Conservation (phyloP, 768 basidiomycete genomes). For the Lentinula sp. region DNA sequence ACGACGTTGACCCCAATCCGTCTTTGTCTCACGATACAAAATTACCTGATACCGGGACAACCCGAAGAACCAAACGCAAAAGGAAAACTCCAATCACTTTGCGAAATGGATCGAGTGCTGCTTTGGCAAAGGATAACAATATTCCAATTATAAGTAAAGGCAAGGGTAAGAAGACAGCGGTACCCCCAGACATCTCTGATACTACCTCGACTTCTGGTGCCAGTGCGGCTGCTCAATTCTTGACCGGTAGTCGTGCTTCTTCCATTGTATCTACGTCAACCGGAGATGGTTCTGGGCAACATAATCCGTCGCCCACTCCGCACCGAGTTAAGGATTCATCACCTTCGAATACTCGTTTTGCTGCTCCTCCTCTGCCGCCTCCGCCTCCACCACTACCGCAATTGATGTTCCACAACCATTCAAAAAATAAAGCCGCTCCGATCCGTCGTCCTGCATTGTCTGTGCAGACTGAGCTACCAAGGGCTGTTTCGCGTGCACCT, state of each 20-base stretch:
- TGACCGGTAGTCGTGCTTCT: conserved; percentile 32
- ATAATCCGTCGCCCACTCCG: conserved; percentile 26
- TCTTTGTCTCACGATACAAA: neutral
- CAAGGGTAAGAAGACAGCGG: conserved; percentile 21
- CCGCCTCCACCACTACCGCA: conserved; percentile 14
- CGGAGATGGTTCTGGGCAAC: conserved; percentile 16
- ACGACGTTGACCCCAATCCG: neutral
- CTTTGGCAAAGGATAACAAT: neutral
- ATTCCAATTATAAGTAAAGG: conserved; percentile 20
- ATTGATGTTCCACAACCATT: conserved; percentile 17
- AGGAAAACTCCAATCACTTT: conserved; percentile 9
- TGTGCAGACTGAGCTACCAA: conserved; percentile 5
- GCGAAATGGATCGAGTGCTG: neutral
- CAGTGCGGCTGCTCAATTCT: conserved; percentile 28
- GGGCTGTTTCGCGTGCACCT: neutral
- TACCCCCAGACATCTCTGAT: conserved; percentile 10
- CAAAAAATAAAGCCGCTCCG: conserved; percentile 1
- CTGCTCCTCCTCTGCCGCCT: conserved; percentile 15
- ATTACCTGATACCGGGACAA: neutral
- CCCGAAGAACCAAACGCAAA: conserved; percentile 15
- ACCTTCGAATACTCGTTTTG: neutral
- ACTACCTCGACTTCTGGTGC: conserved; percentile 27
- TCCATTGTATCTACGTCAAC: conserved; percentile 39
- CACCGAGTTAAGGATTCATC: conserved; percentile 7
- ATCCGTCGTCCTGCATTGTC: conserved; percentile 8